Percentiles rank a stretch among this genome's conserved stretches.
Evolutionary conservation across 345 rosid genomes (phyloP).

Genomic region (Boechera stricta): DNA sequence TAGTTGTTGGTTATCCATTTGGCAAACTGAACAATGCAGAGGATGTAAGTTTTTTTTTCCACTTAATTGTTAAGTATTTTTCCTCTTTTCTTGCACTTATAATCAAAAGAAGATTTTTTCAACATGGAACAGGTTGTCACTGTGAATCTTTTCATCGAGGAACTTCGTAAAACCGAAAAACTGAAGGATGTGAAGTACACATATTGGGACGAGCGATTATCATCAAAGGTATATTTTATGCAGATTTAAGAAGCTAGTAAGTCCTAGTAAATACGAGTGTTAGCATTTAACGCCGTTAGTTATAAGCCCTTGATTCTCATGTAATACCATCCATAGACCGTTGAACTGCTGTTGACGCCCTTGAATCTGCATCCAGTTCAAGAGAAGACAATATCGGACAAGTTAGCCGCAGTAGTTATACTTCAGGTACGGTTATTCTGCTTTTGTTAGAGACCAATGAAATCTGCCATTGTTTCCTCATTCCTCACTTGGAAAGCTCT

Average conservation of each 20-base stretch:
- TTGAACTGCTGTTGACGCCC: constrained; percentile 64
- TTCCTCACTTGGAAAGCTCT: neutral
- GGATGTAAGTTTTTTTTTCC: constrained; percentile 50
- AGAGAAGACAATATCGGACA: constrained; percentile 69
- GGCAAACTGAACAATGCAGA: constrained; percentile 45
- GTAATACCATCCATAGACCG: constrained; percentile 52
- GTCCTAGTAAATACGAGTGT: neutral
- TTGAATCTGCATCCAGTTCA: constrained; percentile 61
- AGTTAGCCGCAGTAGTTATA: constrained; percentile 89
- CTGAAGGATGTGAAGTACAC: constrained; percentile 66
- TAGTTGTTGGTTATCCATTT: constrained; percentile 73
- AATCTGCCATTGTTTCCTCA: neutral
- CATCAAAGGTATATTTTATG: constrained; percentile 64
- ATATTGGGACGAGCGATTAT: constrained; percentile 77
- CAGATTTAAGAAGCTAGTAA: neutral
- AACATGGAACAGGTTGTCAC: constrained; percentile 54
- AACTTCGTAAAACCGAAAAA: constrained; percentile 62
- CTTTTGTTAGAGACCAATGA: neutral
- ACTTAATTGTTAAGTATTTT: neutral
- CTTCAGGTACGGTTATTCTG: constrained; percentile 68
- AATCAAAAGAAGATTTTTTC: constrained; percentile 1
- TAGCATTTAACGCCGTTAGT: too few species aligned
- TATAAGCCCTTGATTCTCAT: neutral
- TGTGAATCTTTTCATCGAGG: constrained; percentile 67
- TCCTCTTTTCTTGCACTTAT: constrained; percentile 9